Base-by-base conservation (phyloP, 768 basidiomycete genomes). In the Podaxis rugospora region DNA sequence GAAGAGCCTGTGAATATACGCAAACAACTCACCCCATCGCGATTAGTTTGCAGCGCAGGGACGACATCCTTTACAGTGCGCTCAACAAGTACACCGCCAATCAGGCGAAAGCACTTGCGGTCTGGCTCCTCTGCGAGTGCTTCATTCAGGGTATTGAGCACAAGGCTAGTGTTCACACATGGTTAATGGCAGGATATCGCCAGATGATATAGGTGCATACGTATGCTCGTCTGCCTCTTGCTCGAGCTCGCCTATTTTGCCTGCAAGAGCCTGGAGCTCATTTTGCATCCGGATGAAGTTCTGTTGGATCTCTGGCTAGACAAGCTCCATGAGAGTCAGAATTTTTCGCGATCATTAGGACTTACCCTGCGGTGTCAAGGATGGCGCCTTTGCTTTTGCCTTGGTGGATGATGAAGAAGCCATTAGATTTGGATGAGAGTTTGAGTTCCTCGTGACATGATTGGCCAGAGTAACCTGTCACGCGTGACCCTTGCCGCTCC, bases 231-330 rank as follows among this genome's bases (percentile, higher is more conserved):
- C 97, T 18, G 93, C 86, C 69, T 99, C 97, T 65, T 89, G 86
- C 72, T 99, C 97, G 35, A 99, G 81, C 74, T 99, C 97, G 63
- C 92, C 92, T 66, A 98, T 95, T 76, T 98, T 98, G 65, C 88
- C 85, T 39, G 94, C 93, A 27, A 98, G 76, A n/a, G 87, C 83
- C 72, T 95, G 93, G 28, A 98, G 78, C 52, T 98, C 96, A 74
- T 83, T 91, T 73, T 95, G 91, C 68, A 90, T 81, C 61, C 88
- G 85, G 64, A 87, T 80, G 69, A 92, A 96, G 46, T 79, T 89
- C 74, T 88, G 85, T 73, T 93, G 90, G 60, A 94, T 84, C 74
- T 95, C 93, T 93, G 79, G 79, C 83, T 84, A 71, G 74, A 75
- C 61, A 62, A 68, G 71, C 71, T 79, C 70, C 75, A 74, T 73